A percentile compares a stretch with the other conserved stretches of the same genome.
Evolutionary conservation across 306 rosid genomes (phyloP).

Genomic region (Inga oerstediana): DNA sequence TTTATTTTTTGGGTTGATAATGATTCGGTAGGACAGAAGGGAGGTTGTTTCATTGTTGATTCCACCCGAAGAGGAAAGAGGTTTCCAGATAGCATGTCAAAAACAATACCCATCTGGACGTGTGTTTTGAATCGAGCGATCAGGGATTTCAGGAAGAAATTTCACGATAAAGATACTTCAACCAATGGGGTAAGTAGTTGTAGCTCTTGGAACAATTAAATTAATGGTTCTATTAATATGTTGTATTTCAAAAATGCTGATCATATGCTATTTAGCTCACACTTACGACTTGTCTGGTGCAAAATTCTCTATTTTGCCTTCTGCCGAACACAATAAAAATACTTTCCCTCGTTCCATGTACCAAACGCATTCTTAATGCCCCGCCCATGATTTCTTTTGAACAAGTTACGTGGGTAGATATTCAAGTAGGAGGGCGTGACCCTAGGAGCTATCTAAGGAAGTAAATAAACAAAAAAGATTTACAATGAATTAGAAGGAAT

Average conservation of each 20-base stretch:
- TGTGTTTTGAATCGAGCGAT: slow-evolving; percentile 84
- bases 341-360: background rate
- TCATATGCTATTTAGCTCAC: background rate
- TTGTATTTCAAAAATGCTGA: background rate
- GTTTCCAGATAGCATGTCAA: slow-evolving; percentile 97
- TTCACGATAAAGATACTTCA: slow-evolving; percentile 25
- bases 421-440: background rate
- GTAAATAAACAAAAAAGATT: background rate
- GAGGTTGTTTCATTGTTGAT: slow-evolving; percentile 88
- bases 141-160: slow-evolving; percentile 41
- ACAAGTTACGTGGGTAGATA: background rate
- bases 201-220: background rate
- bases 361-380: background rate
- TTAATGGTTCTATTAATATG: background rate
- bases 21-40: slow-evolving; percentile 75
- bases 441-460: background rate
- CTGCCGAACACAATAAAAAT: background rate
- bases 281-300: background rate
- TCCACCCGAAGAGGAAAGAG: slow-evolving; percentile 89
- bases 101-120: slow-evolving; percentile 92
- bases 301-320: background rate
- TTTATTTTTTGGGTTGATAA: background rate
- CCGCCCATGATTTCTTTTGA: background rate
- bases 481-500: too few relatives aligned
- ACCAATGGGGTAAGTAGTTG: slow-evolving; percentile 44